phyloP scores from a whole-genome alignment of 1,139 yeast species.

The Pneumocystis carinii region DNA sequence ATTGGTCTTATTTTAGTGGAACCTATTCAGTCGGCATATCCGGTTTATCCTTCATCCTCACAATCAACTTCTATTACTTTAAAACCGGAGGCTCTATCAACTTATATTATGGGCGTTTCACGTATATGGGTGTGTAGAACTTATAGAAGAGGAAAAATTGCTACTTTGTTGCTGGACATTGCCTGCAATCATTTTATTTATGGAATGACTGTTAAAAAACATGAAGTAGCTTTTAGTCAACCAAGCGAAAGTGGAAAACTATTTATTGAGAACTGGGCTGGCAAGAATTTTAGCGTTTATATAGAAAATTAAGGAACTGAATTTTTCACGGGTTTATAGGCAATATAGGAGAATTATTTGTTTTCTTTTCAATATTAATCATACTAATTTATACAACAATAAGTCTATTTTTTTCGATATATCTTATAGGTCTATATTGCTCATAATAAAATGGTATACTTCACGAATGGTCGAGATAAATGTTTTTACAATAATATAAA shows the following conservation, averaged over 20 bases:
- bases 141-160: constrained; percentile 3
- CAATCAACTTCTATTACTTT: constrained; percentile 1
- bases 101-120: not conserved
- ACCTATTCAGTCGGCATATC: not conserved
- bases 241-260: constrained; percentile 7
- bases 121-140: constrained; percentile 5
- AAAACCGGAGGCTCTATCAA: not conserved
- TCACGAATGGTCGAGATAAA: not conserved
- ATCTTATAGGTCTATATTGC: not conserved
- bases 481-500: not conserved
- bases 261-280: not conserved
- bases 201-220: constrained; percentile 1
- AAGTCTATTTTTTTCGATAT: not conserved
- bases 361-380: not conserved
- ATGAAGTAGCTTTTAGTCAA: constrained; percentile 8
- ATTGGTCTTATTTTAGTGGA: not conserved
- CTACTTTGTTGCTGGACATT: constrained; percentile 1
- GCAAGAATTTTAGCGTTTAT: not conserved
- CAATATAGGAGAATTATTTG: not conserved
- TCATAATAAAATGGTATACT: not conserved
- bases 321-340: not conserved
- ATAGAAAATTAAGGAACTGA: not conserved
- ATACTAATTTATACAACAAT: not conserved
- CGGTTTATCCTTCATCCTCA: constrained; percentile 2
- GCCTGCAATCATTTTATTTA: constrained; percentile 1